These are phyloP conservation scores for Aegilops longissima DNA, from an alignment of 176 grass and related monocot genomes.

Conservation along the genomic window DNA sequence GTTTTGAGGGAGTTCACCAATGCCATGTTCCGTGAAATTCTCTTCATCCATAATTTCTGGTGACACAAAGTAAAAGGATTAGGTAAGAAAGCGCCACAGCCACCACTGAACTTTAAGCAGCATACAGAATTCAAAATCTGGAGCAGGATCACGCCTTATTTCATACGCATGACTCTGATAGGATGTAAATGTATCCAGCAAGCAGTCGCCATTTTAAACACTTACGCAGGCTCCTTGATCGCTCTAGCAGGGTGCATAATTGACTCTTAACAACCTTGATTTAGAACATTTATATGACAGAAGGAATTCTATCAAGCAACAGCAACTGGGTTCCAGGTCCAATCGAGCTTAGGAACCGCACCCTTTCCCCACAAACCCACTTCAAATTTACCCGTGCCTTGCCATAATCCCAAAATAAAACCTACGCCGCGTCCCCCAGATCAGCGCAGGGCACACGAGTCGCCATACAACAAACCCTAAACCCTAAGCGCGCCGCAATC, in stretches of 20 bases:
- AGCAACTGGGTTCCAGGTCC: background rate
- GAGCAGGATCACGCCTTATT: background rate
- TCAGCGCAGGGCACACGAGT: background rate
- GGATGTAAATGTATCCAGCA: background rate
- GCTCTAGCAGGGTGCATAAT: background rate
- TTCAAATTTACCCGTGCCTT: background rate
- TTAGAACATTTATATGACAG: background rate
- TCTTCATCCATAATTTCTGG: conserved; percentile 70
- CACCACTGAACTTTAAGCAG: background rate
- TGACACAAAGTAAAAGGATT: background rate
- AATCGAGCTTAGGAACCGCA: background rate
- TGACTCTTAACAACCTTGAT: background rate
- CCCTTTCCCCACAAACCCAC: background rate
- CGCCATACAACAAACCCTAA: background rate
- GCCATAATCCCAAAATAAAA: background rate
- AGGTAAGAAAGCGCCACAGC: background rate
- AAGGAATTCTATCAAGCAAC: background rate
- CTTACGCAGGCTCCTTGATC: background rate
- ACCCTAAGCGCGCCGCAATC: background rate
- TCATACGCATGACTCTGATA: background rate
- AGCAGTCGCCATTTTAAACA: background rate
- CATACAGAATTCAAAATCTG: background rate
- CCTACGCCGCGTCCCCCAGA: background rate
- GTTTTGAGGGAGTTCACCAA: conserved; percentile 15
- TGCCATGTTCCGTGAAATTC: conserved; percentile 25